Evolutionary conservation across 2,329 filamentous ascomycete species (phyloP), one percentile per base, ranked within the genome.

Genomic region (Fusarium albidum): DNA sequence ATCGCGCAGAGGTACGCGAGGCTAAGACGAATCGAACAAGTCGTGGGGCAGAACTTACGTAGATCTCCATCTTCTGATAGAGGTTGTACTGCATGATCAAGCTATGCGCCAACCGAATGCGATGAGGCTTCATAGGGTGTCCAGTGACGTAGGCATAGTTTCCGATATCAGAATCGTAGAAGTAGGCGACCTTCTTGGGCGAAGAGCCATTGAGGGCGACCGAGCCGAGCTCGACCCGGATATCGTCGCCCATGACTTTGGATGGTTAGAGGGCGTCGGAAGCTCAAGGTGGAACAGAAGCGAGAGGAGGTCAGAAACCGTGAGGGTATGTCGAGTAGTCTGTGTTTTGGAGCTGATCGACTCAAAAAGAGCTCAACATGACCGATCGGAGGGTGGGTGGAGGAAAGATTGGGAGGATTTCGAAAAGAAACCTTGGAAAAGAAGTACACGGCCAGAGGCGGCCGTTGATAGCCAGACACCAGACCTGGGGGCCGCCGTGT

Each of bases 121-220:
- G 89, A 84, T 96, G 96, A 59, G 95, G 95, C 76, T 99, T 99
- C 95, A 99, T 99, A 34, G 95, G 95, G 79, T 99, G 95, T 15
- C 92, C 92, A 58, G 92, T 92, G 52, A 96, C 92, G 71, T 98
- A 98, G 72, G 94, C 93, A 79, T 97, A 98, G 75, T 98, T 98
- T 62, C 94, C 94, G 71, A 98, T 95, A 77, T 98, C 94, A 4
- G 91, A 96, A 72, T 98, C 94, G 82, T 98, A 98, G 75, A 98
- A 98, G 78, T 98, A 98, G 49, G 94, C 94, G 52, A 98, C 91
- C 71, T 94, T 92, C 77, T 95, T 96, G 46, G 79, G 76, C 21
- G 79, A 76, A 43, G 74, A 67, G 52, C 77, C 72, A 54, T 77
- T 75, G 57, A 83, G 75, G 49, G 80, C 80, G 34, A 75, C 73